Percentiles rank a stretch among this genome's conserved stretches.
Conservation (phyloP, 768 basidiomycete species). For the Hypholoma fasciculare region DNA sequence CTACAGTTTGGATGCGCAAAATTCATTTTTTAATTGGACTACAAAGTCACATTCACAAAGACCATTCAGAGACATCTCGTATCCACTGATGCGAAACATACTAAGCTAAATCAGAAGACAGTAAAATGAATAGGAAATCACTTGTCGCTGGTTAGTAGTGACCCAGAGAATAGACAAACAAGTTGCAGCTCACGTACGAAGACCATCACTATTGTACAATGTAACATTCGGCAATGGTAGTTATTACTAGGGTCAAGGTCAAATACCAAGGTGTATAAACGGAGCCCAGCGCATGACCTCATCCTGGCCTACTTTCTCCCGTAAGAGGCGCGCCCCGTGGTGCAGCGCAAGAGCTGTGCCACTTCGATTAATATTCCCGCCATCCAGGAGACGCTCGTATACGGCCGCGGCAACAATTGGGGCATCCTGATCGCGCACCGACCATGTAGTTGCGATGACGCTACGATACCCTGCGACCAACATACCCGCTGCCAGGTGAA, state of each 20-base stretch:
- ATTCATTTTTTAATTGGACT: too few species aligned
- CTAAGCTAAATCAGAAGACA: too few species aligned
- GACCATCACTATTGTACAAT: too few species aligned
- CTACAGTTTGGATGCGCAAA: too few species aligned
- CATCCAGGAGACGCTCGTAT: constrained; percentile 22
- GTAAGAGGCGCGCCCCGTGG: background rate
- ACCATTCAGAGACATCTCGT: too few species aligned
- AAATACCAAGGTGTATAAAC: constrained; percentile 23
- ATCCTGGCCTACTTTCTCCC: background rate
- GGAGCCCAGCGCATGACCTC: constrained; percentile 19
- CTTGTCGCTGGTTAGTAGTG: background rate
- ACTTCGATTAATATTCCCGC: background rate
- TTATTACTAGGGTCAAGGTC: background rate
- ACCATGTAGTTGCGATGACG: constrained; percentile 45
- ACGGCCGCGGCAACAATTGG: constrained; percentile 30
- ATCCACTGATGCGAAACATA: too few species aligned
- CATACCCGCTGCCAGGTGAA: constrained; percentile 42
- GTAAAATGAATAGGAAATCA: too few species aligned
- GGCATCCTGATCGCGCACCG: constrained; percentile 33
- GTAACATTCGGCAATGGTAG: too few species aligned
- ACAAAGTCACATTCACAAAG: too few species aligned
- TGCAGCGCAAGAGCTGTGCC: background rate
- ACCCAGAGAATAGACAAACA: too few species aligned
- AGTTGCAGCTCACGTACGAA: too few species aligned
- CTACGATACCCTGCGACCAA: constrained; percentile 25